Conservation (phyloP, 2,329 filamentous ascomycete species). For the Apiospora pterosperma region DNA sequence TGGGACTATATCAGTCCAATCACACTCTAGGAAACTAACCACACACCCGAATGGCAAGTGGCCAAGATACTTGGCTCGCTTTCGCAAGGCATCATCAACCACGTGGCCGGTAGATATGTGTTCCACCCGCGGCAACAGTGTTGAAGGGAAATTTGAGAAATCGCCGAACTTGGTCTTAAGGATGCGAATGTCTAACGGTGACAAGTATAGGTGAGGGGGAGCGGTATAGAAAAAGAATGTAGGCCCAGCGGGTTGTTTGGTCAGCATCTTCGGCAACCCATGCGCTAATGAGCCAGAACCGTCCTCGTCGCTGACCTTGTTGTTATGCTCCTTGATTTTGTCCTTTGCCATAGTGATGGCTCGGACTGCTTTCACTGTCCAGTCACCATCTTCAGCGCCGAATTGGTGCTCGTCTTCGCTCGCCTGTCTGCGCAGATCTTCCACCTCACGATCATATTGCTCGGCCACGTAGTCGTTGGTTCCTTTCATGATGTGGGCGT, state of each 20-base stretch:
- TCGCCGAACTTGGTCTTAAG: constrained; percentile 84
- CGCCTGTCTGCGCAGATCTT: constrained; percentile 71
- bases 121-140: constrained; percentile 81
- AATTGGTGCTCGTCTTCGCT: constrained; percentile 90
- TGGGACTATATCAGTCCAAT: constrained; percentile 88
- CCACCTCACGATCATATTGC: constrained; percentile 78
- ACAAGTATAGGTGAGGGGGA: constrained; percentile 83
- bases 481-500: constrained; percentile 92
- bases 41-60: constrained; percentile 90
- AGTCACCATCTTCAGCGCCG: constrained; percentile 81
- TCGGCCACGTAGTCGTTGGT: constrained; percentile 81
- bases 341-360: constrained; percentile 74
- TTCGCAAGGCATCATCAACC: constrained; percentile 80
- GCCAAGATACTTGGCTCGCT: constrained; percentile 79
- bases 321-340: constrained; percentile 51
- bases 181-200: constrained; percentile 87
- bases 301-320: constrained; percentile 18
- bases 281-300: background rate
- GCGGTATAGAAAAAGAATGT: constrained; percentile 87
- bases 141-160: constrained; percentile 79
- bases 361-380: constrained; percentile 80
- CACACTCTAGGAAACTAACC: constrained; percentile 86
- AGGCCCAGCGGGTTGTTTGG: constrained; percentile 33
- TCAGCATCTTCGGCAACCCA: constrained; percentile 5
- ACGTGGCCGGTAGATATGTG: constrained; percentile 85